A percentile compares a stretch with the other conserved stretches of the same genome.
phyloP scores from a whole-genome alignment of 23 red algal genomes.

The Chondrus crispus region DNA sequence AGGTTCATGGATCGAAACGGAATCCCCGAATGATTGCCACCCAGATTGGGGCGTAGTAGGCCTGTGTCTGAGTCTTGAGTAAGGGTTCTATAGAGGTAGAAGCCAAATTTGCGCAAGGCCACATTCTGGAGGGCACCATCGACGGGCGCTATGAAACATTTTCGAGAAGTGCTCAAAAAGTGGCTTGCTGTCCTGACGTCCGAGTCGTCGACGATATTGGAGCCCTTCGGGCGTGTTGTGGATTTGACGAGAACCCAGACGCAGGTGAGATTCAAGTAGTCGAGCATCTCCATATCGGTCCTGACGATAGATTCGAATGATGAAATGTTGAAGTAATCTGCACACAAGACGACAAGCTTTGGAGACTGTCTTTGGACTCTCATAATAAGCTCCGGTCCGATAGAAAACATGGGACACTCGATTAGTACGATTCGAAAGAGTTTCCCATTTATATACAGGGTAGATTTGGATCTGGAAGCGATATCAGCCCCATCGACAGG shows the following conservation, averaged over 20 bases:
- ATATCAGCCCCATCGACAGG: background rate
- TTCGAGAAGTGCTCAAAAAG: conserved; percentile 48
- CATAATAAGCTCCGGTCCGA: conserved; percentile 10
- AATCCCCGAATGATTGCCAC: background rate
- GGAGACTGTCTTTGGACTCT: conserved; percentile 40
- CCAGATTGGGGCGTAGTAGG: background rate
- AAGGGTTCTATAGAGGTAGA: background rate
- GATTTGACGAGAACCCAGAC: conserved; percentile 47
- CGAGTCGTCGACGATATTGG: conserved; percentile 43
- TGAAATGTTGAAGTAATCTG: conserved; percentile 50
- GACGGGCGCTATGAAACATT: conserved; percentile 35
- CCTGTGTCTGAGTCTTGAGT: background rate
- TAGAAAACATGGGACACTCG: conserved; percentile 16
- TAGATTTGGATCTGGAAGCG: background rate
- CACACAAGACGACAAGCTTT: conserved; percentile 50
- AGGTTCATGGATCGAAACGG: background rate
- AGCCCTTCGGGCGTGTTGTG: background rate
- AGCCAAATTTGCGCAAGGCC: conserved; percentile 14
- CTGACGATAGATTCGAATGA: conserved; percentile 53
- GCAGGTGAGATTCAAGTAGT: conserved; percentile 40
- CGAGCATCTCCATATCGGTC: conserved; percentile 57
- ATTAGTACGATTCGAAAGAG: conserved; percentile 52
- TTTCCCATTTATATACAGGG: conserved; percentile 29
- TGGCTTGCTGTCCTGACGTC: conserved; percentile 39
- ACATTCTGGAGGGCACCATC: conserved; percentile 17